Conservation (phyloP, 768 basidiomycete genomes). For the Tylopilus plumbeoviolaceoides region DNA sequence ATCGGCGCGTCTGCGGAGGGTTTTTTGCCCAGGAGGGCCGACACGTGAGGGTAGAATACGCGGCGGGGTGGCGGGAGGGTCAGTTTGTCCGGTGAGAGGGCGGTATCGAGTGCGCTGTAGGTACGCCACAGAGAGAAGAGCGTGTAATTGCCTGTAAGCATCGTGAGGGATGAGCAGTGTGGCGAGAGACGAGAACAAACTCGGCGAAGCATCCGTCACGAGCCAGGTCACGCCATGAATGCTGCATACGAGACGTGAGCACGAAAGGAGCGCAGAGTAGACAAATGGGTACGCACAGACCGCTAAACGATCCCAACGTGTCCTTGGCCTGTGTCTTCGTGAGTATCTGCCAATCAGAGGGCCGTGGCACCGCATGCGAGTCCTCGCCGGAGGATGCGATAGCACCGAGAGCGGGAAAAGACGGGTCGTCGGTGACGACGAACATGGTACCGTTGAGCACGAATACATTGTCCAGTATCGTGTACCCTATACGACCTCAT, state of each 20-base stretch:
- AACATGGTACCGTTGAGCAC: conserved; percentile 69
- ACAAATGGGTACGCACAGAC: conserved; percentile 39
- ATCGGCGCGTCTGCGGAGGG: conserved; percentile 31
- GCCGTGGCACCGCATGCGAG: conserved; percentile 37
- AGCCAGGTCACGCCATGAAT: conserved; percentile 71
- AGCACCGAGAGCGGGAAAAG: conserved; percentile 52
- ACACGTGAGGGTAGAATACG: conserved; percentile 68
- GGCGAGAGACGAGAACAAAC: conserved; percentile 33
- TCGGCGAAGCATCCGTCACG: conserved; percentile 47
- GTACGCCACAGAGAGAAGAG: conserved; percentile 75
- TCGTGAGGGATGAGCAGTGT: conserved; percentile 1
- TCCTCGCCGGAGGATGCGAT: conserved; percentile 42
- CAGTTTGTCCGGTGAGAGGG: conserved; percentile 44
- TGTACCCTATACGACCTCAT: conserved; percentile 55
- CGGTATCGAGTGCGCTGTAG: conserved; percentile 58
- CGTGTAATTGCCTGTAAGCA: conserved; percentile 54
- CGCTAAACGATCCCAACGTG: conserved; percentile 49
- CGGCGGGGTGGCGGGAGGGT: conserved; percentile 65
- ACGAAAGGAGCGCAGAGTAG: neutral
- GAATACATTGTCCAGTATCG: conserved; percentile 78
- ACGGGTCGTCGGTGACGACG: conserved; percentile 64
- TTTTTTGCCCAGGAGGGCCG: conserved; percentile 47
- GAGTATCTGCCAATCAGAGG: conserved; percentile 58
- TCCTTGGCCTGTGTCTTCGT: conserved; percentile 46
- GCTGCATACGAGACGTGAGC: conserved; percentile 29